These are phyloP conservation scores for Ogataea neopini DNA, from an alignment of 805 yeast genomes.

Conservation along the genomic window DNA sequence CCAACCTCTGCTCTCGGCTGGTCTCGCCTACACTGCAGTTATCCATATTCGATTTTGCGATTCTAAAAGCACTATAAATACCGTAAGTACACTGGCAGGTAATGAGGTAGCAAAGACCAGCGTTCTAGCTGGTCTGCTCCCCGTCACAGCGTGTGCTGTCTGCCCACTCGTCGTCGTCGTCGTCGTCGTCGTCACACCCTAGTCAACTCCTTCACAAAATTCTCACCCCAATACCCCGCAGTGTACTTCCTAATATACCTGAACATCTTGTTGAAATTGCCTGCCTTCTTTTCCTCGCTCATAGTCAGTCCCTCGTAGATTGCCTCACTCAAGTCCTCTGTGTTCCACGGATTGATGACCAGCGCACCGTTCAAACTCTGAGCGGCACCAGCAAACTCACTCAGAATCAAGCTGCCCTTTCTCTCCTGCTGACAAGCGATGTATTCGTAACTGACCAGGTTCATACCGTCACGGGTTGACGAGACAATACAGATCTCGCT, in stretches of 20 bases:
- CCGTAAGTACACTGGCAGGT: too few relatives aligned
- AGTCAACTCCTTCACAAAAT: constrained; percentile 80
- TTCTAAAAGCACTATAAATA: too few relatives aligned
- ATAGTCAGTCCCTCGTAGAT: constrained; percentile 84
- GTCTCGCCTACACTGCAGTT: too few relatives aligned
- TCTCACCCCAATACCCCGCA: constrained; percentile 96
- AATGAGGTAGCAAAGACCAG: too few relatives aligned
- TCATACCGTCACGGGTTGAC: constrained; percentile 98
- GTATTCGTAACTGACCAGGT: constrained; percentile 92
- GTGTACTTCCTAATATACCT: constrained; percentile 90
- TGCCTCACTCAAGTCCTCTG: constrained; percentile 86
- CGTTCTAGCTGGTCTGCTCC: too few relatives aligned
- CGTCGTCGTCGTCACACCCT: too few relatives aligned
- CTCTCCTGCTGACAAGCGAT: constrained; percentile 87
- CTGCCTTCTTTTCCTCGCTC: constrained; percentile 74
- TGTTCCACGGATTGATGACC: constrained; percentile 97
- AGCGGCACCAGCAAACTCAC: constrained; percentile 99
- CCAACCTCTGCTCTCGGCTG: too few relatives aligned
- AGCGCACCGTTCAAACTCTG: constrained; percentile 93
- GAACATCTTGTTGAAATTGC: constrained; percentile 82
- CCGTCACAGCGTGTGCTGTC: too few relatives aligned
- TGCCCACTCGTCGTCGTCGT: too few relatives aligned
- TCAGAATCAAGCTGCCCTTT: constrained; percentile 82
- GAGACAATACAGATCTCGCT: constrained; percentile 92
- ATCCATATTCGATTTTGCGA: too few relatives aligned